These are phyloP conservation scores for Eucalyptus caleyi DNA, from an alignment of 345 rosid genomes.

Conservation along the genomic window DNA sequence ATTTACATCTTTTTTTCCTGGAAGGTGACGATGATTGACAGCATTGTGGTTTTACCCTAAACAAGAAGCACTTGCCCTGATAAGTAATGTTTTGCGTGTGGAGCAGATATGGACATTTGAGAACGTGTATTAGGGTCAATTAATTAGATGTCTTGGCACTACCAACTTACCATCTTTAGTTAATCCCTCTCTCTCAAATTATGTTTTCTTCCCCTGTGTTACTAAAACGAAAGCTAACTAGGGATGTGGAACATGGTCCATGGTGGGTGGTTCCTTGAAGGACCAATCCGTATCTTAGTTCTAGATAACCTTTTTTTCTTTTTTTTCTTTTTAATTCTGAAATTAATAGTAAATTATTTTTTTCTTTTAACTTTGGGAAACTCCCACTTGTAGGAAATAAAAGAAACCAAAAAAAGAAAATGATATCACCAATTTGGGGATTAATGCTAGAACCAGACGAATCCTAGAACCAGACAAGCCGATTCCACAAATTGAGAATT, in stretches of 20 bases:
- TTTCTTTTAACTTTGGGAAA: background rate
- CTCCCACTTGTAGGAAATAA: background rate
- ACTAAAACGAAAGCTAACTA: background rate
- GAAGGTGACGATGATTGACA: background rate
- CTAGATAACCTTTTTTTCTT: fast-evolving
- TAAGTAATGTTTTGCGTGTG: background rate
- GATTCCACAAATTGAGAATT: background rate
- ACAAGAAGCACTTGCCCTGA: background rate
- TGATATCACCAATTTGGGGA: background rate
- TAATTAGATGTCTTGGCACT: background rate
- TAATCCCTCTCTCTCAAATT: background rate
- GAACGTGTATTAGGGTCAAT: background rate
- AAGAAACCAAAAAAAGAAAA: background rate
- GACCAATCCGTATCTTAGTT: fast-evolving
- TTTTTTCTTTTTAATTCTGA: background rate
- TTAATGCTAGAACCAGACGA: background rate
- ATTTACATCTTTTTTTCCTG: background rate
- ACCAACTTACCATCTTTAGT: background rate
- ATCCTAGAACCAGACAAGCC: fast-evolving
- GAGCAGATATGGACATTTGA: background rate
- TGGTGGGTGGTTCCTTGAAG: background rate
- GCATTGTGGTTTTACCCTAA: background rate
- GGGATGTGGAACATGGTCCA: background rate
- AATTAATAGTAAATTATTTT: background rate
- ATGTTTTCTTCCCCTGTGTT: background rate